Evolutionary conservation across 352 stramenopile species (phyloP).

Genomic region (Pythium periplocum): DNA sequence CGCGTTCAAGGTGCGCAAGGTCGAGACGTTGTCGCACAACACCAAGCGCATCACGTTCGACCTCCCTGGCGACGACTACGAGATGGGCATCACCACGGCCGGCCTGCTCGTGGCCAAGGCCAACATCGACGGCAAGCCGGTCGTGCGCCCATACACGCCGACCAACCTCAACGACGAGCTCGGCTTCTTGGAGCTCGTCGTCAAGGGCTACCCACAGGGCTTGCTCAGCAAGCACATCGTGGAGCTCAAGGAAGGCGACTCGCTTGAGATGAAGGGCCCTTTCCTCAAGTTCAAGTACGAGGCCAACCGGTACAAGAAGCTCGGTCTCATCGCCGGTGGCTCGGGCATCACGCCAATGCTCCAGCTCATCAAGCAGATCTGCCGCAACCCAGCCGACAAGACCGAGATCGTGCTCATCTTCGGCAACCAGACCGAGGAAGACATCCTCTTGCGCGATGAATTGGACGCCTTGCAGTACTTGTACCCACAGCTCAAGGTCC

Average conservation of each 20-base stretch:
- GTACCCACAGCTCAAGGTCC: constrained; percentile 75
- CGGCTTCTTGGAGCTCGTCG: constrained; percentile 81
- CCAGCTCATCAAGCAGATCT: constrained; percentile 81
- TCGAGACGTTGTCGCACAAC: constrained; percentile 70
- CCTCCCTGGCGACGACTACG: constrained; percentile 45
- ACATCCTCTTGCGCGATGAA: constrained; percentile 88
- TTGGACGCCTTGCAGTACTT: constrained; percentile 74
- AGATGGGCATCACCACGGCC: constrained; percentile 57
- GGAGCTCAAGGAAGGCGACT: constrained; percentile 76
- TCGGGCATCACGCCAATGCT: constrained; percentile 90
- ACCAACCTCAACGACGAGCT: constrained; percentile 80
- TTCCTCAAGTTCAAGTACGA: constrained; percentile 84
- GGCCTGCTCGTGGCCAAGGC: constrained; percentile 60
- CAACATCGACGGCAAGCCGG: constrained; percentile 65
- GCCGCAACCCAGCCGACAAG: constrained; percentile 72
- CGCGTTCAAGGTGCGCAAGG: constrained; percentile 65
- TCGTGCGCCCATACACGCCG: constrained; percentile 87
- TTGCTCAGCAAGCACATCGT: constrained; percentile 86
- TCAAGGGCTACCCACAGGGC: constrained; percentile 87
- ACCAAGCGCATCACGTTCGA: constrained; percentile 77
- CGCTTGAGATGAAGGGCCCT: constrained; percentile 88
- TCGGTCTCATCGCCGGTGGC: constrained; percentile 87
- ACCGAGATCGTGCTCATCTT: constrained; percentile 86
- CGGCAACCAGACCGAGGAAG: constrained; percentile 78
- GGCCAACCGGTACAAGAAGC: constrained; percentile 86